Evolutionary conservation across 2,329 filamentous ascomycete species (phyloP).

Genomic region (Colletotrichum magnum): DNA sequence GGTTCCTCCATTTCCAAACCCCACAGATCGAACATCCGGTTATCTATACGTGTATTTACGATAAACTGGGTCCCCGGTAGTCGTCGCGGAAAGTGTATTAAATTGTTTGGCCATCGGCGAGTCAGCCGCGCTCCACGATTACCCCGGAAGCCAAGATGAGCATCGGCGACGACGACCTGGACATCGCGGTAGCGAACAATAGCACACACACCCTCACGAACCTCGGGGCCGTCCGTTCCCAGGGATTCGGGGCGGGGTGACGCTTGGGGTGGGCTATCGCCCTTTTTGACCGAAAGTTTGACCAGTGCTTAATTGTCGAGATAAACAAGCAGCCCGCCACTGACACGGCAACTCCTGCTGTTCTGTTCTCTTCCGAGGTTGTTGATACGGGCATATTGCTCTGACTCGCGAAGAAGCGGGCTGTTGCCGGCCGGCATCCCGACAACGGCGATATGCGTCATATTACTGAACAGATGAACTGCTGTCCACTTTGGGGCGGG

Average conservation of each 20-base stretch:
- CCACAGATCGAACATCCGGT: constrained; percentile 27
- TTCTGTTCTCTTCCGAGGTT: neutral
- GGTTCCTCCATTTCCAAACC: neutral
- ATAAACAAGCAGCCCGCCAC: constrained; percentile 2
- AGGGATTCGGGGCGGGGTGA: constrained; percentile 4
- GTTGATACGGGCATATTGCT: constrained; percentile 12
- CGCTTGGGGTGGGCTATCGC: neutral
- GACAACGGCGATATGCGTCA: constrained; percentile 27
- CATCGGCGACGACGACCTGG: constrained; percentile 1
- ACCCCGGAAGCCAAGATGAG: constrained; percentile 31
- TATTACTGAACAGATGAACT: constrained; percentile 11
- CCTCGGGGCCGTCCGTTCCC: constrained; percentile 9
- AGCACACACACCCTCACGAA: neutral
- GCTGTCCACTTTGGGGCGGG: neutral
- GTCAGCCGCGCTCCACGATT: constrained; percentile 33
- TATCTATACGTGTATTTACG: constrained; percentile 5
- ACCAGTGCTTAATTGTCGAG: constrained; percentile 15
- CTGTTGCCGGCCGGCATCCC: neutral
- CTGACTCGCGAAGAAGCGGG: constrained; percentile 31
- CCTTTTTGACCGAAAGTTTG: constrained; percentile 7
- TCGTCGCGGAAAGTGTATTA: constrained; percentile 23
- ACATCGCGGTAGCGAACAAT: neutral
- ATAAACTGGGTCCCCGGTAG: constrained; percentile 17
- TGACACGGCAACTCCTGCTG: neutral
- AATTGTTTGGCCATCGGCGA: constrained; percentile 23